Conservation (phyloP, 306 rosid genomes). For the Sindora glabra region DNA sequence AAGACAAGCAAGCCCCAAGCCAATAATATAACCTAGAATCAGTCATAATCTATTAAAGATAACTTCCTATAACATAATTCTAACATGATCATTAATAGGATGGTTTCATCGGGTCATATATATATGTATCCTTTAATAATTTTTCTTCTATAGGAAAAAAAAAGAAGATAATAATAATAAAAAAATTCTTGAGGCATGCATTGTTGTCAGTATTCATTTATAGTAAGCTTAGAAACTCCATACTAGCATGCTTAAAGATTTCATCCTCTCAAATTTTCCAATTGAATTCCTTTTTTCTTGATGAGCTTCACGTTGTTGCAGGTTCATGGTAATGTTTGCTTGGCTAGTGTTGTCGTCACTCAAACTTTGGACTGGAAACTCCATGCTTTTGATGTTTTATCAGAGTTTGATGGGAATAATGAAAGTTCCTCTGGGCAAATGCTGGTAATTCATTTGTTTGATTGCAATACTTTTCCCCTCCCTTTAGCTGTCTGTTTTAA, state of each 20-base stretch:
- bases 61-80: too few relatives aligned
- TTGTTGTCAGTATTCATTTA: neutral
- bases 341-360: constrained; percentile 94
- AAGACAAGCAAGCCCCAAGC: too few relatives aligned
- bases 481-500: constrained; percentile 1
- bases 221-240: neutral
- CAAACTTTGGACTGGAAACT: constrained; percentile 98
- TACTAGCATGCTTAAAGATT: neutral
- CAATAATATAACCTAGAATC: too few relatives aligned
- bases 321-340: constrained; percentile 94
- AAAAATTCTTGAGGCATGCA: too few relatives aligned
- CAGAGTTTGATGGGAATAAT: constrained; percentile 71
- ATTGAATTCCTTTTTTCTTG: constrained; percentile 13
- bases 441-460: constrained; percentile 61
- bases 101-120: too few relatives aligned
- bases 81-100: too few relatives aligned
- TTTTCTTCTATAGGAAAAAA: too few relatives aligned
- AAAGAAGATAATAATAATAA: too few relatives aligned
- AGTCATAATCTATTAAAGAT: too few relatives aligned
- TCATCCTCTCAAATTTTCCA: neutral
- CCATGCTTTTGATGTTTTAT: constrained; percentile 94
- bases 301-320: constrained; percentile 28
- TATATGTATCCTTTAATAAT: too few relatives aligned
- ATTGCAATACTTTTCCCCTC: constrained; percentile 3
- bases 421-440: constrained; percentile 66